These are phyloP conservation scores for Clonostachys byssicola DNA, from an alignment of 2,329 filamentous ascomycete genomes.

Conservation along the genomic window DNA sequence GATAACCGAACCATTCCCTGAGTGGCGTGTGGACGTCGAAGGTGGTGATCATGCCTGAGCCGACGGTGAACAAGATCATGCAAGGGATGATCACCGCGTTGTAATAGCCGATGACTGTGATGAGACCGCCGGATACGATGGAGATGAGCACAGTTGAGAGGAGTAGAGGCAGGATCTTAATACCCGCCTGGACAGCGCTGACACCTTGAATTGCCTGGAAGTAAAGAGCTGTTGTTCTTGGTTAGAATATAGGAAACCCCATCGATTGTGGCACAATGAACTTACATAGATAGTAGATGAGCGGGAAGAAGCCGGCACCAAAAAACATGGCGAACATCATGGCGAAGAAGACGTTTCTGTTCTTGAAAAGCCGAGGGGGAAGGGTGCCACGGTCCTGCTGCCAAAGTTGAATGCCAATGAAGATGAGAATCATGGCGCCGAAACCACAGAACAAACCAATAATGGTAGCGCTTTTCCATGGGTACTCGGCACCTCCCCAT, in stretches of 20 bases:
- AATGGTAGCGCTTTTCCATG: slow-evolving; percentile 43
- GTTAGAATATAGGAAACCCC: slow-evolving; percentile 14
- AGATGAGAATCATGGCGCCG: slow-evolving; percentile 38
- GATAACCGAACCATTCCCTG: slow-evolving; percentile 53
- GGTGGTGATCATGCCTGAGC: slow-evolving; percentile 50
- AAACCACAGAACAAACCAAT: slow-evolving; percentile 47
- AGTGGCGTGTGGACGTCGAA: slow-evolving; percentile 40
- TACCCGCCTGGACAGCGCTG: slow-evolving; percentile 16
- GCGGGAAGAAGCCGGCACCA: slow-evolving; percentile 35
- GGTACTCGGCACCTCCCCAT: slow-evolving; percentile 47
- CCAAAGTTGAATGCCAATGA: slow-evolving; percentile 17
- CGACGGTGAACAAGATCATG: slow-evolving; percentile 35
- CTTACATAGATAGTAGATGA: slow-evolving; percentile 42
- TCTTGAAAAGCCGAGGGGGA: slow-evolving; percentile 2
- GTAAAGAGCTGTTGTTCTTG: slow-evolving; percentile 11
- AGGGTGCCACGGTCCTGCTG: slow-evolving; percentile 2
- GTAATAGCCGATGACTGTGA: slow-evolving; percentile 18
- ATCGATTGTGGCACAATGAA: slow-evolving; percentile 24
- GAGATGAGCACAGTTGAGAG: slow-evolving; percentile 31
- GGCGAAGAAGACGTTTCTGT: slow-evolving; percentile 14
- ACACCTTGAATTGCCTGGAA: slow-evolving; percentile 38
- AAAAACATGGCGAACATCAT: slow-evolving; percentile 35
- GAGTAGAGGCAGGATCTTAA: slow-evolving; percentile 10
- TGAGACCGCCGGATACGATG: slow-evolving; percentile 34
- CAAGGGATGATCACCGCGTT: slow-evolving; percentile 32